Evolutionary conservation across 2,329 filamentous ascomycete genomes (phyloP).

Genomic region (Neonectria sp.): DNA sequence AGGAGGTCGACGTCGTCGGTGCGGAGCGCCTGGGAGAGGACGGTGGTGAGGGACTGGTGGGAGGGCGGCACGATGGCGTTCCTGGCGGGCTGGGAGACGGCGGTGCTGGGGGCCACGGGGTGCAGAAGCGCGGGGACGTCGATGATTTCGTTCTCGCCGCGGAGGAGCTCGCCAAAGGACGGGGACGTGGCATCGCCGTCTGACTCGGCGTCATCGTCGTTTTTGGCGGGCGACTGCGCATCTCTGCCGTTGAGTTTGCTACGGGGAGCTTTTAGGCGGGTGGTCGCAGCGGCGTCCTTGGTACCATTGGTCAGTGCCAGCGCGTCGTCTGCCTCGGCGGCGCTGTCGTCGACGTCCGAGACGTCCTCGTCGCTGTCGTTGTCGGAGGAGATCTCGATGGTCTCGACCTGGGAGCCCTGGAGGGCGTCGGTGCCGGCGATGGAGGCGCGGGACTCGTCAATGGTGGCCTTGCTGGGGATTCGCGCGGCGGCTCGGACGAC

Average conservation of each 20-base stretch:
- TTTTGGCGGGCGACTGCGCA: conserved; percentile 36
- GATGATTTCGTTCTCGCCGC: conserved; percentile 79
- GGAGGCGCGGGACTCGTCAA: conserved; percentile 72
- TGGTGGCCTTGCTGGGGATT: conserved; percentile 62
- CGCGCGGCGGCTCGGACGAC: conserved; percentile 69
- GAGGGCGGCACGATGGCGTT: conserved; percentile 73
- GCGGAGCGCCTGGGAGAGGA: conserved; percentile 92
- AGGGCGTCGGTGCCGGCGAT: conserved; percentile 63
- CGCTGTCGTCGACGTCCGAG: conserved; percentile 68
- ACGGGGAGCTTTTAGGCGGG: conserved; percentile 39
- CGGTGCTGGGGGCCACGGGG: conserved; percentile 48
- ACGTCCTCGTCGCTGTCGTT: conserved; percentile 67
- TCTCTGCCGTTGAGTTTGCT: conserved; percentile 47
- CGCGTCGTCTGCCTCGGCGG: conserved; percentile 41
- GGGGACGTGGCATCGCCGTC: conserved; percentile 70
- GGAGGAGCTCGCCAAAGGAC: conserved; percentile 90
- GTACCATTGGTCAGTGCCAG: conserved; percentile 37
- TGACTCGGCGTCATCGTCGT: conserved; percentile 53
- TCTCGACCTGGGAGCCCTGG: conserved; percentile 56
- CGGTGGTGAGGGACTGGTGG: conserved; percentile 87
- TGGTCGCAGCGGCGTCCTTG: conserved; percentile 26
- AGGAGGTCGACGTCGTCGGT: conserved; percentile 93
- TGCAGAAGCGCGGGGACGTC: conserved; percentile 78
- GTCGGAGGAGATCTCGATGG: conserved; percentile 73
- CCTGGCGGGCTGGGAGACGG: conserved; percentile 59